phyloP scores from a whole-genome alignment of 192 early-diverging fungal genomes.

The Coemansia sp. region DNA sequence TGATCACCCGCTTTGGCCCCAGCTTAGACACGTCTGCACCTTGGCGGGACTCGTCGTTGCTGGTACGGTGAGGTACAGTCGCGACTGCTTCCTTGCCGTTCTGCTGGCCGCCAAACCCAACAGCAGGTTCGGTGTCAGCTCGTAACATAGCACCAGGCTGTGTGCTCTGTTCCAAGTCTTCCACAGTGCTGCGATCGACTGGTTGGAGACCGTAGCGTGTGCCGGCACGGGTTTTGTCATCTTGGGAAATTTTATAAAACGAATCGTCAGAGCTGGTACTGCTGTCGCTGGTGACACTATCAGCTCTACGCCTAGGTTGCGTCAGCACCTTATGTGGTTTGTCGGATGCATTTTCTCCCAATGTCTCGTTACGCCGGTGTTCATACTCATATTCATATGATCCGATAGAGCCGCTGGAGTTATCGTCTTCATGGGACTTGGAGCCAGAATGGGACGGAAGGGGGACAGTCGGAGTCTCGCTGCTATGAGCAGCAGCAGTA shows the following conservation, averaged over 20 bases:
- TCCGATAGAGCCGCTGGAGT: background rate
- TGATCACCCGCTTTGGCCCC: conserved; percentile 3
- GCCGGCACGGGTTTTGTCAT: conserved; percentile 18
- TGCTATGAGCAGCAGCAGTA: background rate
- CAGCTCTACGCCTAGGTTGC: background rate
- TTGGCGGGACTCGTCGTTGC: background rate
- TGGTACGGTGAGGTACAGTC: background rate
- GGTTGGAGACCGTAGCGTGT: conserved; percentile 30
- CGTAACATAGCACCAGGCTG: background rate
- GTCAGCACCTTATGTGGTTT: background rate
- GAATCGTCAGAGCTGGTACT: conserved; percentile 24
- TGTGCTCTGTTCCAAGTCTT: background rate
- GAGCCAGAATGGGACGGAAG: conserved; percentile 3
- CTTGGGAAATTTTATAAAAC: conserved; percentile 25
- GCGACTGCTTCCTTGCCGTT: background rate
- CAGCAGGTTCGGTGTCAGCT: background rate
- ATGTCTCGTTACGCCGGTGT: background rate
- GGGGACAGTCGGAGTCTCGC: conserved; percentile 10
- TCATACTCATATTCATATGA: too few relatives aligned
- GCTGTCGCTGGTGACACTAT: background rate
- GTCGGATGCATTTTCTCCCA: background rate
- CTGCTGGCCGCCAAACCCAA: background rate
- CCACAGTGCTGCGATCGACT: background rate
- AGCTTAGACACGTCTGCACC: background rate
- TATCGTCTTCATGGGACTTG: background rate